These are phyloP conservation scores for Colletotrichum sp. DNA, from an alignment of 2,329 filamentous ascomycete genomes.

Conservation along the genomic window DNA sequence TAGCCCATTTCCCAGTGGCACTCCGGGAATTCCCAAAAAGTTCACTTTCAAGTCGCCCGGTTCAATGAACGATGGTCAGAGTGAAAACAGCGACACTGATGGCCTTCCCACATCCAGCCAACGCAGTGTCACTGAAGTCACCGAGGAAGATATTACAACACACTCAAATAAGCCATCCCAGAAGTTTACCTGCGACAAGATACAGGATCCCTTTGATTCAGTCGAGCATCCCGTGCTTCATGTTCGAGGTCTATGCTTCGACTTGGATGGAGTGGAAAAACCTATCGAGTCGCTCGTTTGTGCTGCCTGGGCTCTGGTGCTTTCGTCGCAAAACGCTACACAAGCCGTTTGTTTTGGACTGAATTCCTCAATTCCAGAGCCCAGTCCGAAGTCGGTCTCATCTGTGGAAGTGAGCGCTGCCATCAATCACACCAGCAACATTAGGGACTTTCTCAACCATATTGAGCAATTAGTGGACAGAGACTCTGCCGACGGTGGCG, in stretches of 20 bases:
- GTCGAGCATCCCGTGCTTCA: rapidly evolving
- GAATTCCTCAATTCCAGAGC: rapidly evolving
- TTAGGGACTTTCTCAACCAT: not conserved
- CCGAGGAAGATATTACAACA: not conserved
- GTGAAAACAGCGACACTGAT: not conserved
- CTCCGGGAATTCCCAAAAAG: not conserved
- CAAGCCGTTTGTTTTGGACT: not conserved
- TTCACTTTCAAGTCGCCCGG: not conserved
- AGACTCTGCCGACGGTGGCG: not conserved
- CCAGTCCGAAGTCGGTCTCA: rapidly evolving
- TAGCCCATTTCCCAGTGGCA: not conserved
- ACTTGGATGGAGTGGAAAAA: not conserved
- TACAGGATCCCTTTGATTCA: not conserved
- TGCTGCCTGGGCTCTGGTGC: not conserved
- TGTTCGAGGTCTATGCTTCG: not conserved
- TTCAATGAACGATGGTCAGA: not conserved
- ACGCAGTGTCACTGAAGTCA: not conserved
- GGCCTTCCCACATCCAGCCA: not conserved
- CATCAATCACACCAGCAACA: not conserved
- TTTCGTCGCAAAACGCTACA: not conserved
- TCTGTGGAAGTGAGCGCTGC: not conserved
- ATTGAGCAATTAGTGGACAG: not conserved
- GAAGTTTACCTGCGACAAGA: not conserved
- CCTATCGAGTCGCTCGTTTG: not conserved
- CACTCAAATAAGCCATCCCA: not conserved